phyloP scores from a whole-genome alignment of 352 stramenopile species.

The Phytophthora hybrid region DNA sequence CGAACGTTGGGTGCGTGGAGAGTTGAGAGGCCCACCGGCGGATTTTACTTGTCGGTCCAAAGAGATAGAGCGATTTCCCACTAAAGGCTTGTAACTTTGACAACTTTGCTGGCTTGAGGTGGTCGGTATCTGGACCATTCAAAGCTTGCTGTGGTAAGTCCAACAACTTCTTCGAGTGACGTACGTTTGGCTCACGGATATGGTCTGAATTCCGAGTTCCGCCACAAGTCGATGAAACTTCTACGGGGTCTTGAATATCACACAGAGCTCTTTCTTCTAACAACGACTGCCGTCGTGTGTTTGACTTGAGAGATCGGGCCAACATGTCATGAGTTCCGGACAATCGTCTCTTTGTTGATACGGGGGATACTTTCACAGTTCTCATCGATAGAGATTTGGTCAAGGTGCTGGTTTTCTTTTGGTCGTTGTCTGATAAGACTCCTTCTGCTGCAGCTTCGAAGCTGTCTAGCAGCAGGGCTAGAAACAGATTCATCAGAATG shows the following conservation, averaged over 20 bases:
- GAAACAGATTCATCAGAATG: conserved; percentile 94
- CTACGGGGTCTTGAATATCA: no score
- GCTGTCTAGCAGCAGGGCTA: conserved; percentile 88
- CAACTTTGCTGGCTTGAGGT: neutral
- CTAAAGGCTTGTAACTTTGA: neutral
- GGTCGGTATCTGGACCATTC: neutral
- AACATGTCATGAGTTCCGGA: neutral
- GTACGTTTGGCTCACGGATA: neutral
- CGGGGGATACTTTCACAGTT: neutral
- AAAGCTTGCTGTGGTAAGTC: neutral
- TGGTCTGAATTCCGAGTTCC: neutral
- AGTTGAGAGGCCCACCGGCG: neutral
- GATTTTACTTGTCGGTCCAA: neutral
- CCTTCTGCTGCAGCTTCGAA: neutral
- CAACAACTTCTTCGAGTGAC: neutral
- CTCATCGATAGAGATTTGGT: neutral
- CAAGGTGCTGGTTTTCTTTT: neutral
- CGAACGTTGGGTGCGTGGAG: conserved; percentile 68
- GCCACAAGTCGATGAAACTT: no score
- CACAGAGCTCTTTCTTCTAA: no score
- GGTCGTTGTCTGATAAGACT: neutral
- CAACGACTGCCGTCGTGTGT: no score
- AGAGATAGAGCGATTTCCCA: neutral
- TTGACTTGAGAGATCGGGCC: neutral
- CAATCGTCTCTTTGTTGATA: neutral